Percentiles rank a stretch among this genome's conserved stretches.
phyloP scores from a whole-genome alignment of 352 stramenopile genomes.

The Phytopythium boreale region DNA sequence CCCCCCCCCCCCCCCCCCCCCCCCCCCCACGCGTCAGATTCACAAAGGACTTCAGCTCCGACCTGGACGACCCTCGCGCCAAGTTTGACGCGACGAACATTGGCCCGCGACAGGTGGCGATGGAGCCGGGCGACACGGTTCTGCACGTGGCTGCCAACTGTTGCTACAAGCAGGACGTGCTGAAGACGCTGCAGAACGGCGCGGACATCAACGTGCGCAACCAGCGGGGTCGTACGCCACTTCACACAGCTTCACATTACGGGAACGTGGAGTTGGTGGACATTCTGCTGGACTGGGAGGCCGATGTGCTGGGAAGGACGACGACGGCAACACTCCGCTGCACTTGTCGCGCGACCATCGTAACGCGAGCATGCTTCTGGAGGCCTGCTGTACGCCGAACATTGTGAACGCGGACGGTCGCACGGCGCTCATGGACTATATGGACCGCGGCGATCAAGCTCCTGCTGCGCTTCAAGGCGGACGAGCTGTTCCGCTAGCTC shows the following conservation, averaged over 20 bases:
- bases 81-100: conserved; percentile 32
- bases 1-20: too few species aligned
- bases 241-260: conserved; percentile 82
- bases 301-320: conserved; percentile 73
- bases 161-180: conserved; percentile 82
- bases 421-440: conserved; percentile 74
- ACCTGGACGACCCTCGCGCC: conserved; percentile 25
- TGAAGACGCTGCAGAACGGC: conserved; percentile 84
- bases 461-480: conserved; percentile 79
- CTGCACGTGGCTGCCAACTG: conserved; percentile 85
- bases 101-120: conserved; percentile 69
- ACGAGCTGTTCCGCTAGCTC: conserved; percentile 81
- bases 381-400: conserved; percentile 79
- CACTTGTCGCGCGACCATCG: conserved; percentile 78
- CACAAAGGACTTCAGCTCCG: conserved; percentile 73
- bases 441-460: conserved; percentile 81
- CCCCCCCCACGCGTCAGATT: conserved; percentile 71
- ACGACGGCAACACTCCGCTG: conserved; percentile 82
- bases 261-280: conserved; percentile 79
- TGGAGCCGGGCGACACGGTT: conserved; percentile 85
- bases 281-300: conserved; percentile 80
- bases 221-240: conserved; percentile 65
- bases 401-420: conserved; percentile 81
- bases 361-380: conserved; percentile 75
- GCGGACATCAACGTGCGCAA: conserved; percentile 86